Evolutionary conservation across 2,329 filamentous ascomycete species (phyloP), one percentile per base, ranked within the genome.

Genomic region (Trichoderma atroviride): DNA sequence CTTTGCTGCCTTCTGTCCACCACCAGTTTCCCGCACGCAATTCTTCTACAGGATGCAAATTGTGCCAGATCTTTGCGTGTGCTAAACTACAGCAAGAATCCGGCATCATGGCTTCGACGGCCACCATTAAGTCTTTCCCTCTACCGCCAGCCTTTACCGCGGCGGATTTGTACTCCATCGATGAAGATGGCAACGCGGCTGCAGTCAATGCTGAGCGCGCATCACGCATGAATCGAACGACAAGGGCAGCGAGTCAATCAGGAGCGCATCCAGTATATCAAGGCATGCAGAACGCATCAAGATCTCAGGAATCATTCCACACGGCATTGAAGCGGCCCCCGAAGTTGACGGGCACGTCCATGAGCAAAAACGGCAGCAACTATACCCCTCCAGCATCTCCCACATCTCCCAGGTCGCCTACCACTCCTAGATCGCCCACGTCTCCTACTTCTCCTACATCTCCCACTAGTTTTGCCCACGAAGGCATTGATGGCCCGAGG

Each of bases 311-410:
- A 43, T 74, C 70, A 14, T 63, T 73, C 13, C 76, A 74, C 2
- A 55, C 66, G 10, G 69, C 73, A 27, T 75, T 81, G 40, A 81
- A 81, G 73, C 75, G 79, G 5, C 80, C 81, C 13, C 76, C 78
- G 66, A 79, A 78, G 70, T 76, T 81, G 4, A 80, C 80, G 1
- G 69, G 71, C 43, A 57, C 68, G 33, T 31, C 69, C 35, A 60
- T 40, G 40, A 64, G 57, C n/a, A 24, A 29, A 7, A 58, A 29
- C 55, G 31, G 43, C 68, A 50, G 40, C 60, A 64, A 59, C 55
- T 58, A 52, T 27, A 74, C 73, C 47, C 74, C 76, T 11, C 73
- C 75, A 6, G 65, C 75, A 22, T 74, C 65, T 73, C 75, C 62
- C 3, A 43, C 40, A n/a, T 43, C 40, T n/a, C 40, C 40, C 16